Evolutionary conservation across 495 filamentous ascomycete species (phyloP).

Genomic region (Aspergillus indologenus): DNA sequence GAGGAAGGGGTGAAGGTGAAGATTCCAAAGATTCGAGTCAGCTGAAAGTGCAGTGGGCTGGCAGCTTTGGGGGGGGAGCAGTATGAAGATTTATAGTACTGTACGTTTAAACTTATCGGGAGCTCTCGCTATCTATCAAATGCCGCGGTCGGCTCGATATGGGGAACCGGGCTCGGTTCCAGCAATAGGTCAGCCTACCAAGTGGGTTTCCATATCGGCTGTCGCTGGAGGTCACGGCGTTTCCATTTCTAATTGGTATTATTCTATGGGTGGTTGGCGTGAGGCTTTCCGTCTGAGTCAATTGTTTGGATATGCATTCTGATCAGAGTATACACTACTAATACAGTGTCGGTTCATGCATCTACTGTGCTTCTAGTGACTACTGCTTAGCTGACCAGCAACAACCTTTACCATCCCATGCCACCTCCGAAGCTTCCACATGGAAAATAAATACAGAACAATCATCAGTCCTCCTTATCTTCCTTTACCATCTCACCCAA

Average conservation of each 20-base stretch:
- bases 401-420: neutral
- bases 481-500: neutral
- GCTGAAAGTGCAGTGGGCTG: neutral
- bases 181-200: neutral
- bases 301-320: too few species aligned
- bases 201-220: neutral
- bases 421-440: too few species aligned
- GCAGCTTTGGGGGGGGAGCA: too few species aligned
- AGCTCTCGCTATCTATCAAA: neutral
- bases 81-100: too few species aligned
- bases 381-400: too few species aligned
- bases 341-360: too few species aligned
- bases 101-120: neutral
- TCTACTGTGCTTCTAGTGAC: too few species aligned
- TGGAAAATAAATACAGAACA: too few species aligned
- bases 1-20: too few species aligned
- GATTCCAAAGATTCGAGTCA: neutral
- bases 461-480: neutral
- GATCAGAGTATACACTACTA: too few species aligned
- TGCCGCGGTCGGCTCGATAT: neutral
- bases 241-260: neutral
- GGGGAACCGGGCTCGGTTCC: neutral
- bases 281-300: neutral
- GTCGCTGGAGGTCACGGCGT: neutral
- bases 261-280: neutral